These are phyloP conservation scores for Ustilago cynodontis DNA, from an alignment of 1,284 basidiomycete genomes.

Conservation along the genomic window DNA sequence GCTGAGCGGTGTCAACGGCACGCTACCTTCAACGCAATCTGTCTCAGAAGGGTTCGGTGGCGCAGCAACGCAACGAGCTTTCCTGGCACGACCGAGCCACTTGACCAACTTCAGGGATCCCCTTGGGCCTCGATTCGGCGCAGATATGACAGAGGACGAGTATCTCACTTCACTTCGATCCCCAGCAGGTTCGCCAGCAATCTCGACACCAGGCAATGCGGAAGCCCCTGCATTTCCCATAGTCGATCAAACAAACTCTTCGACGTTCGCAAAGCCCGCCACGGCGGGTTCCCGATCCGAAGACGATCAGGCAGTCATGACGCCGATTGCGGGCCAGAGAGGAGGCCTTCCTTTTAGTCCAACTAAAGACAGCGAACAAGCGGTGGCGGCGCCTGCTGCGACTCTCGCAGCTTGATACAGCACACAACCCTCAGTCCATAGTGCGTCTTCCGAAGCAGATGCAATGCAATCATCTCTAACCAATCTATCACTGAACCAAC, in stretches of 20 bases:
- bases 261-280: background rate
- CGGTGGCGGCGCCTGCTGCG: background rate
- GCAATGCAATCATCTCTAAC: background rate
- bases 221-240: conserved; percentile 15
- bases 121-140: conserved; percentile 21
- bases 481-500: background rate
- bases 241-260: conserved; percentile 5
- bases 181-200: conserved; percentile 41
- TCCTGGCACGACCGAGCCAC: conserved; percentile 17
- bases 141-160: conserved; percentile 46
- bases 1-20: background rate
- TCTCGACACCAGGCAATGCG: conserved; percentile 36
- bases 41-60: background rate
- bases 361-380: conserved; percentile 12
- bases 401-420: conserved; percentile 27
- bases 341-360: conserved; percentile 4
- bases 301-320: conserved; percentile 14
- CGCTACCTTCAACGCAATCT: background rate
- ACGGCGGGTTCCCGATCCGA: conserved; percentile 1
- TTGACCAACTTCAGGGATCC: conserved; percentile 20
- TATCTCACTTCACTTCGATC: conserved; percentile 47
- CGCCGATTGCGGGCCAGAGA: conserved; percentile 17
- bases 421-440: background rate
- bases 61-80: conserved; percentile 1
- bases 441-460: background rate